These are phyloP conservation scores for Jatropha curcas DNA, from an alignment of 345 rosid genomes.

Conservation along the genomic window DNA sequence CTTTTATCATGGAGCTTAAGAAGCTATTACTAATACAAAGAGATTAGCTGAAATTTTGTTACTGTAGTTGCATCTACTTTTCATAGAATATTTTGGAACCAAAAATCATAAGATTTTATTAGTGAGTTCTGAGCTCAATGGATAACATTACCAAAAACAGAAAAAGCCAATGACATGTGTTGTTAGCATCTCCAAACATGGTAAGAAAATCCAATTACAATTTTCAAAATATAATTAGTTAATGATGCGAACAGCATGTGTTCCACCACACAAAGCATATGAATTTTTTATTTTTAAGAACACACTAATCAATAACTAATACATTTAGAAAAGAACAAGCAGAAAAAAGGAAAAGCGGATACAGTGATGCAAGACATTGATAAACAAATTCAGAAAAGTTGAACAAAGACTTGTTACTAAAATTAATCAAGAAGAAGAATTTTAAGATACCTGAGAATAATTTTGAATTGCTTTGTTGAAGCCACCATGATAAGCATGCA, in stretches of 20 bases:
- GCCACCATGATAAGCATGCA: constrained; percentile 93
- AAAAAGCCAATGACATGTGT: not conserved
- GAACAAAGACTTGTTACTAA: constrained; percentile 13
- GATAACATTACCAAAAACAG: not conserved
- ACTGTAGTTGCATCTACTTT: not conserved
- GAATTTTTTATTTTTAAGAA: not conserved
- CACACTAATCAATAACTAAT: not conserved
- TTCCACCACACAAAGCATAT: not conserved
- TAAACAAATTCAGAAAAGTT: not conserved
- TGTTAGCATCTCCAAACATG: not conserved
- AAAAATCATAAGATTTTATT: not conserved
- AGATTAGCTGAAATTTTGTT: not conserved
- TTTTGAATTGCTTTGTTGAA: constrained; percentile 99
- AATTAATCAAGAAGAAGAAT: constrained; percentile 10
- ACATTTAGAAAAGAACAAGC: not conserved
- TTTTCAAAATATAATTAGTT: not conserved
- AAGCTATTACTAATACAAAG: not conserved
- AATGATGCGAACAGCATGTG: too few relatives aligned
- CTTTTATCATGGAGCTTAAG: not conserved
- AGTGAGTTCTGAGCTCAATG: not conserved
- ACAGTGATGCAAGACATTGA: constrained; percentile 6
- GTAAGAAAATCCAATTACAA: not conserved
- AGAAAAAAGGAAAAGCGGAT: not conserved
- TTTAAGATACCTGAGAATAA: constrained; percentile 80
- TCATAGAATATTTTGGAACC: not conserved